Percentiles rank a stretch among this genome's conserved stretches.
phyloP scores from a whole-genome alignment of 257 asterid genomes.

The Solanum dulcamara region DNA sequence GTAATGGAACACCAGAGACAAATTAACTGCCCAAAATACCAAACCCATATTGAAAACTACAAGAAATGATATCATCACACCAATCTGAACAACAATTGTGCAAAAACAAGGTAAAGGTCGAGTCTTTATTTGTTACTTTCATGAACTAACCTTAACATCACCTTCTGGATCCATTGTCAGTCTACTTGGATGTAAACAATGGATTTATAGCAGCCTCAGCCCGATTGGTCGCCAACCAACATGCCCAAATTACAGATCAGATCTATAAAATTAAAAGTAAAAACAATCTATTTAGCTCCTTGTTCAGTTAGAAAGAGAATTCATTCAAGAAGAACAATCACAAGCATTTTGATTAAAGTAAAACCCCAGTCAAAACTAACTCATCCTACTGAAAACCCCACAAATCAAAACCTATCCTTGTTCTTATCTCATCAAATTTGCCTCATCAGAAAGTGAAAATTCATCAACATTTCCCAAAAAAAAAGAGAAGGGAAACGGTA shows the following conservation, averaged over 20 bases:
- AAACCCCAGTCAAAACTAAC: slow-evolving; percentile 10
- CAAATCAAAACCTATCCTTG: neutral
- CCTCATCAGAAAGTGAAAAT: neutral
- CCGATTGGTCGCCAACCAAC: slow-evolving; percentile 18
- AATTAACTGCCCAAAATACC: neutral
- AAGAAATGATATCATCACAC: neutral
- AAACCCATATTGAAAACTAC: neutral
- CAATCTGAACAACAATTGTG: neutral
- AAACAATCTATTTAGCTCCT: neutral
- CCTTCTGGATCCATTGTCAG: slow-evolving; percentile 67
- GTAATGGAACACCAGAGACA: neutral
- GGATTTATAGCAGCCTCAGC: slow-evolving; percentile 24
- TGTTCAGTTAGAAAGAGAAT: neutral
- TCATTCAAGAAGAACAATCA: neutral
- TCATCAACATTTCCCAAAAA: neutral
- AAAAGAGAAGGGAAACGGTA: neutral
- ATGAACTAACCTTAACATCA: slow-evolving; percentile 60
- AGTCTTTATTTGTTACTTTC: neutral
- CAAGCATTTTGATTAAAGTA: slow-evolving; percentile 3
- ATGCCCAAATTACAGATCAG: slow-evolving; percentile 37
- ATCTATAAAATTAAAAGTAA: slow-evolving; percentile 11
- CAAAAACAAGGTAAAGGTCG: neutral
- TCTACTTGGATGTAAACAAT: slow-evolving; percentile 9
- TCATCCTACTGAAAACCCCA: neutral
- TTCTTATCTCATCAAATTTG: neutral